Conservation (phyloP, 2,329 filamentous ascomycete species). For the Pochonia chlamydosporia region DNA sequence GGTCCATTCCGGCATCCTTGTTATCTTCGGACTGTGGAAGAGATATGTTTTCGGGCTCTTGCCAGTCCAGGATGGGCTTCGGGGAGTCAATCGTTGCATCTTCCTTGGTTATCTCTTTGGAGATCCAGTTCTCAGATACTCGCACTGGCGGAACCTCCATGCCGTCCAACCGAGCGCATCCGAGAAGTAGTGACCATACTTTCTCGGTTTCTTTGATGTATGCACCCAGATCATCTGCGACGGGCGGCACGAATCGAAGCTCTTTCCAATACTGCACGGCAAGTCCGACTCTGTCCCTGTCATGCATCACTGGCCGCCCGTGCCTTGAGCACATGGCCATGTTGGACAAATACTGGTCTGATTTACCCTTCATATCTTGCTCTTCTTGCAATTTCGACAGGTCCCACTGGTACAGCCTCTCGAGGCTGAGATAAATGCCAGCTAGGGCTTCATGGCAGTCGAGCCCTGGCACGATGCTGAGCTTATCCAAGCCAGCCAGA, state of each 20-base stretch:
- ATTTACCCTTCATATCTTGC: constrained; percentile 34
- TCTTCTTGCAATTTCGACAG: constrained; percentile 50
- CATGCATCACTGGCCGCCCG: constrained; percentile 67
- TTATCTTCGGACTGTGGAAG: constrained; percentile 41
- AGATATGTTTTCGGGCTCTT: constrained; percentile 62
- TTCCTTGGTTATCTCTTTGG: constrained; percentile 56
- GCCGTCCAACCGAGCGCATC: constrained; percentile 48
- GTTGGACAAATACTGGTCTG: constrained; percentile 45
- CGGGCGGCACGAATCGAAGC: constrained; percentile 40
- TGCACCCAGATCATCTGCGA: constrained; percentile 28
- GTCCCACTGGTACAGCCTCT: constrained; percentile 67
- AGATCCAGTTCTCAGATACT: constrained; percentile 70
- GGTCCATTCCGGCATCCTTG: constrained; percentile 45
- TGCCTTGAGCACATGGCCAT: constrained; percentile 63
- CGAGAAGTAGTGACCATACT: constrained; percentile 63
- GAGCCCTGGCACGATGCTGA: constrained; percentile 62
- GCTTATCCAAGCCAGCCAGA: constrained; percentile 62
- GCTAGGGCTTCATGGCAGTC: constrained; percentile 74
- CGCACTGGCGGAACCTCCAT: constrained; percentile 55
- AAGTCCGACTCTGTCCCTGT: constrained; percentile 59
- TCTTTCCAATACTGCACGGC: constrained; percentile 75
- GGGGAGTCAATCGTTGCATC: constrained; percentile 34
- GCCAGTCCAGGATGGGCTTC: constrained; percentile 59
- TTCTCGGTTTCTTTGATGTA: constrained; percentile 37
- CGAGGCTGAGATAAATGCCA: constrained; percentile 65